Percentiles rank a stretch among this genome's conserved stretches.
Conservation (phyloP, 2,329 filamentous ascomycete species). For the Mycogone perniciosa region DNA sequence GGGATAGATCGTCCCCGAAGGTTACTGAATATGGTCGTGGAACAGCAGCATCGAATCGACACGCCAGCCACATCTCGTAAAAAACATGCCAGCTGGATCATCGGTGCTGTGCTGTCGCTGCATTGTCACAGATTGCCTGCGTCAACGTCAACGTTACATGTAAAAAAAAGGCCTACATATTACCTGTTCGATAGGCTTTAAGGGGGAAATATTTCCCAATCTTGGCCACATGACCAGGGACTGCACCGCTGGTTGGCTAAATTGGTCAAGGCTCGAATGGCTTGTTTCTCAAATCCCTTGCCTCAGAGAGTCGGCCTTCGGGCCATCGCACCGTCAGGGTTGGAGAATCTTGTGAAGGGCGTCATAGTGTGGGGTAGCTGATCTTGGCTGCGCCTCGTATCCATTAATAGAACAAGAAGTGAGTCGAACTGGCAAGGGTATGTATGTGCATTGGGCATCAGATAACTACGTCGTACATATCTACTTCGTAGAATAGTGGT, state of each 20-base stretch:
- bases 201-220: not conserved
- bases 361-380: not conserved
- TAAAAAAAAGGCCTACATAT: not conserved
- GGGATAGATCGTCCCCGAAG: not conserved
- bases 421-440: not conserved
- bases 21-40: not conserved
- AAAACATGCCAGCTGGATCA: not conserved
- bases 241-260: not conserved
- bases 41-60: not conserved
- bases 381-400: not conserved
- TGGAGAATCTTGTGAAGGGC: not conserved
- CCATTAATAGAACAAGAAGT: not conserved
- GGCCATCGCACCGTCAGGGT: not conserved
- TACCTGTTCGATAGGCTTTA: too few species aligned
- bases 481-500: too few species aligned
- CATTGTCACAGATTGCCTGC: not conserved
- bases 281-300: not conserved
- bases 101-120: not conserved
- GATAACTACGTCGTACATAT: not conserved
- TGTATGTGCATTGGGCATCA: not conserved
- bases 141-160: not conserved
- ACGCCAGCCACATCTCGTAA: not conserved
- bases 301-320: not conserved
- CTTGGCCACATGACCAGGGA: not conserved
- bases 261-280: not conserved